Base-by-base conservation (phyloP, 2,329 filamentous ascomycete species). In the Aspergillus sp. region DNA sequence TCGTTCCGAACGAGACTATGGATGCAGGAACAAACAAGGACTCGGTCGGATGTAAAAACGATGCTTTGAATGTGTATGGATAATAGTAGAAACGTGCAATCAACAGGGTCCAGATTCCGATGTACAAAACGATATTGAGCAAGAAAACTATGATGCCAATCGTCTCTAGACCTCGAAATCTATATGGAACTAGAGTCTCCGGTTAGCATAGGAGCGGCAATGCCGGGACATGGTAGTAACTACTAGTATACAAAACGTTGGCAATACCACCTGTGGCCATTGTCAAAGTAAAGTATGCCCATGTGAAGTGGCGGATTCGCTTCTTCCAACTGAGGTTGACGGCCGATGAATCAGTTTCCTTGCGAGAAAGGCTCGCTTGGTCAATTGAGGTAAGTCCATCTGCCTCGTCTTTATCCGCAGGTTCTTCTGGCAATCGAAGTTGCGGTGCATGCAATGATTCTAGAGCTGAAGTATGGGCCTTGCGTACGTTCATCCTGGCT, bases 211-310 rank as follows among this genome's bases (percentile, higher is more conserved):
- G 19, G 19, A 19, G 19, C 19, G 19, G 19, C 19, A 19, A 19
- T 19, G 19, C 19, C 27, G 11, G 26, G 8, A n/a, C 2, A 39
- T 5, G 9, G 9, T 27, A 10, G 33, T 10, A 64, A 68, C 51
- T 69, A 85, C 83, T 67, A 40, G 64, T 61, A 55, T 78, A 73
- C 26, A 83, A 54, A 5, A 81, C 78, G 62, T 82, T 83, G 5
- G 80, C 78, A 46, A 81, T 68, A 0, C 78, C 77, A 5, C 77
- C 78, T 0, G 78, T 81, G 2, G 78, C 77, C 78, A 81, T 83
- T 1, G 78, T 82, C 64, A 82, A 70, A 11, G 86, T 88, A 57
- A 90, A 91, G 75, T 83, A 91, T 0, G 86, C 89, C 87, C 87
- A 91, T 1, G 81, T 83, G 50, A 82, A 76, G 64, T 83, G 80